phyloP scores from a whole-genome alignment of 2,329 filamentous ascomycete genomes.

The Chrysoporthe puriensis region DNA sequence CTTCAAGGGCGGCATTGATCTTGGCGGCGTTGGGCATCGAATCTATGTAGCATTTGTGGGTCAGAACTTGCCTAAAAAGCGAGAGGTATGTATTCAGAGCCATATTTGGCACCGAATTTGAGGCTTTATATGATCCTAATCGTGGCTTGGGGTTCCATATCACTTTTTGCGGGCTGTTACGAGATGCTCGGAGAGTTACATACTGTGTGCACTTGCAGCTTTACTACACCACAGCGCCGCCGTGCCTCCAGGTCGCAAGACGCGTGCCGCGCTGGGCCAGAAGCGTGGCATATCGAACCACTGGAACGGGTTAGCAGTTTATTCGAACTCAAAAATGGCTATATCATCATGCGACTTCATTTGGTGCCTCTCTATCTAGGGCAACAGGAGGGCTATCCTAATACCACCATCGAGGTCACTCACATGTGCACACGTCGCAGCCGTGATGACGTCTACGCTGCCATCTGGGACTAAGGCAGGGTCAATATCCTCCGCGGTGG shows the following conservation, averaged over 20 bases:
- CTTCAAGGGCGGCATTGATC: conserved; percentile 46
- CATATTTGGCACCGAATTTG: neutral
- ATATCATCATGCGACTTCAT: too few species aligned
- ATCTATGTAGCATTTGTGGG: neutral
- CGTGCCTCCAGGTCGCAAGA: conserved; percentile 36
- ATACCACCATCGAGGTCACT: neutral
- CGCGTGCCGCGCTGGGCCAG: conserved; percentile 25
- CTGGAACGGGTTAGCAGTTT: neutral
- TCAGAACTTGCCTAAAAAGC: neutral
- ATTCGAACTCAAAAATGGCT: neutral
- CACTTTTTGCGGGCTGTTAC: neutral
- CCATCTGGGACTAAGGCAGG: conserved; percentile 37
- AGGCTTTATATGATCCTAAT: neutral
- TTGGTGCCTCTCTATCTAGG: neutral
- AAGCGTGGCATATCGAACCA: conserved; percentile 54
- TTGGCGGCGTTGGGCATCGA: conserved; percentile 44
- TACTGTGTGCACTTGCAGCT: conserved; percentile 34
- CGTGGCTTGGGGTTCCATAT: neutral
- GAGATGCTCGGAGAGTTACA: neutral
- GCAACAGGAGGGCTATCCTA: neutral
- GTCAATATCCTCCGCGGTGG: conserved; percentile 49
- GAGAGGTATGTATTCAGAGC: neutral
- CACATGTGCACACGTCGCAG: conserved; percentile 53
- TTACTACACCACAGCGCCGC: conserved; percentile 55
- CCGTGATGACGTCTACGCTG: conserved; percentile 54